Base-by-base conservation (phyloP, 495 filamentous ascomycete genomes). In the Penicillium herquei region DNA sequence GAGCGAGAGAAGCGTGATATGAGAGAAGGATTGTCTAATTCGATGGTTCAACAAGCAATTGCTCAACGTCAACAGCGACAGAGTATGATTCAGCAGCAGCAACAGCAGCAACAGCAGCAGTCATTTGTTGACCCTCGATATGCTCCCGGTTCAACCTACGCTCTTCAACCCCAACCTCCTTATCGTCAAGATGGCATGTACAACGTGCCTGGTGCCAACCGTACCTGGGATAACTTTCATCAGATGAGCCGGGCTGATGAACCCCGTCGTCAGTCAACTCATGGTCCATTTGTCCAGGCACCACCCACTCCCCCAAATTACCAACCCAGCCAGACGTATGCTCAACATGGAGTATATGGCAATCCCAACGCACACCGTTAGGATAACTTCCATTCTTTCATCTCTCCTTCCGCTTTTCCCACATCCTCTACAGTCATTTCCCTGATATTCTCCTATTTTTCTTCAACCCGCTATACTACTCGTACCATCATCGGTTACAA, bases 31-130 rank as follows among this genome's bases (percentile, higher is more conserved):
- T 74, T 88, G 58, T 82, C 84, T 34, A 85, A 84, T 50, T 81
- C 87, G 56, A 85, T 89, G 58, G 88, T 91, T 10, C 86, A 91
- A 53, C 82, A 88, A 52, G 90, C 88, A n/a, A 90, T 91, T 62
- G 81, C 83, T 12, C 87, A 89, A 52, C 81, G 87, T 14, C 85
- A 89, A 55, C 84, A 87, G 17, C 80, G 86, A 55, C 84, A 87
- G 17, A 80, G 86, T 12, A 51, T 63, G 56, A 46, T 49, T 34
- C 40, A 57, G 30, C 80, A 87, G 35, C 75, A n/a, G n/a, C n/a
- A n/a, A n/a, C n/a, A n/a, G n/a, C n/a, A n/a, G n/a, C 40, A 57
- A 26, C 80, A 87, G 35, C 75, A 80, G 39, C 74, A 75, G 21
- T 1, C 21, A 26, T 4, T 26, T 49, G n/a, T 45, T 18, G n/a